phyloP scores from a whole-genome alignment of 225 moss, liverwort and hornwort genomes.

The Rhytidiadelphus loreus region DNA sequence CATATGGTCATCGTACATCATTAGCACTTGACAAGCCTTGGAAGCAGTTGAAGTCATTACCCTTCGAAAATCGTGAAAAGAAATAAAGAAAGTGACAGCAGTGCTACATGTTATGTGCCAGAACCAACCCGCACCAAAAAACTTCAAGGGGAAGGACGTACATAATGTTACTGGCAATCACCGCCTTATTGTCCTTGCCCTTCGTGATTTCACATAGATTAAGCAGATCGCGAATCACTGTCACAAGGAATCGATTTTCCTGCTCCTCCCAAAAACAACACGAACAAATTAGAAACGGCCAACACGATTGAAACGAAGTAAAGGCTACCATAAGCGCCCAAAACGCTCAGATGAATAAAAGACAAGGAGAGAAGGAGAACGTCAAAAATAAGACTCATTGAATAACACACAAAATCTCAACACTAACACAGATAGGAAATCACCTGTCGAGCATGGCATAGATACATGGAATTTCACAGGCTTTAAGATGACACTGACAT shows the following conservation, averaged over 20 bases:
- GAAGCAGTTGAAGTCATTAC: not conserved
- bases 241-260: conserved; percentile 95
- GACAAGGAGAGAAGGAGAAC: not conserved
- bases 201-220: conserved; percentile 86
- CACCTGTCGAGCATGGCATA: not conserved
- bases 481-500: not conserved
- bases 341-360: not conserved
- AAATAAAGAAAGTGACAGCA: not conserved
- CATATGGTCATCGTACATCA: no score
- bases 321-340: not conserved
- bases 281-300: not conserved
- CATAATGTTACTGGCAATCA: conserved; percentile 99
- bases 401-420: not conserved
- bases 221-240: conserved; percentile 86
- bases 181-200: conserved; percentile 98
- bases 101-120: not conserved
- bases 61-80: not conserved
- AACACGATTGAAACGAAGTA: not conserved
- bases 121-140: not conserved
- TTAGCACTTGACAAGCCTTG: not conserved
- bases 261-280: conserved; percentile 2
- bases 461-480: not conserved
- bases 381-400: not conserved
- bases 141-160: not conserved
- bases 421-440: not conserved